Percentiles rank a stretch among this genome's conserved stretches.
Evolutionary conservation across 2,329 filamentous ascomycete species (phyloP).

Genomic region (Aspergillus eucalypticola): DNA sequence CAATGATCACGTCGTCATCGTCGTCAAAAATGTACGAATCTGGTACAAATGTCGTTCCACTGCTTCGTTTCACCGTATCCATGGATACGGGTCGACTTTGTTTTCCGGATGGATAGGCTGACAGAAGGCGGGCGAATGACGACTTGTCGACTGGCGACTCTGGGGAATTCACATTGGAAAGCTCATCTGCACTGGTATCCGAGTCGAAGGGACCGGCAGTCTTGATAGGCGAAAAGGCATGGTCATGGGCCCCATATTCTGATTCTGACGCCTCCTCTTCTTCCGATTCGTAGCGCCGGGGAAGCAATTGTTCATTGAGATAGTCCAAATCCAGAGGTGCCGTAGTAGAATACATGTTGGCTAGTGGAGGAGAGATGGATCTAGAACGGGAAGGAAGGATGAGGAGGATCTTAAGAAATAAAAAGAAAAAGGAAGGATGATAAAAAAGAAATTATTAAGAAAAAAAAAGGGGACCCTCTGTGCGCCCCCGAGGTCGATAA

Average conservation of each 20-base stretch:
- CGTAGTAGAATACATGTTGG: slow-evolving; percentile 31
- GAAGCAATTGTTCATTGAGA: slow-evolving; percentile 33
- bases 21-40: slow-evolving; percentile 35
- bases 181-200: slow-evolving; percentile 34
- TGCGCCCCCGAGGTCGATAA: slow-evolving; percentile 2
- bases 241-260: slow-evolving; percentile 34
- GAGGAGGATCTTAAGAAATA: not conserved
- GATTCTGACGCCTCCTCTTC: slow-evolving; percentile 43
- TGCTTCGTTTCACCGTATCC: slow-evolving; percentile 38
- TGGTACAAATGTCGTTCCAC: slow-evolving; percentile 32
- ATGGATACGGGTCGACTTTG: slow-evolving; percentile 35
- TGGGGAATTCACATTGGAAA: slow-evolving; percentile 22
- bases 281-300: slow-evolving; percentile 40
- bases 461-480: not conserved
- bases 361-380: not conserved
- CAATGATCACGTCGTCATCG: slow-evolving; percentile 36
- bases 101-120: slow-evolving; percentile 26
- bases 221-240: slow-evolving; percentile 34
- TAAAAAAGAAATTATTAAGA: not conserved
- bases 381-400: too few relatives aligned
- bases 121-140: slow-evolving; percentile 18
- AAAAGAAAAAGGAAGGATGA: not conserved
- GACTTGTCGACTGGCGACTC: slow-evolving; percentile 27
- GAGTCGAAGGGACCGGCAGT: slow-evolving; percentile 29
- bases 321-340: slow-evolving; percentile 32